Base-by-base conservation (phyloP, 352 stramenopile genomes). In the Globisporangium canariense region DNA sequence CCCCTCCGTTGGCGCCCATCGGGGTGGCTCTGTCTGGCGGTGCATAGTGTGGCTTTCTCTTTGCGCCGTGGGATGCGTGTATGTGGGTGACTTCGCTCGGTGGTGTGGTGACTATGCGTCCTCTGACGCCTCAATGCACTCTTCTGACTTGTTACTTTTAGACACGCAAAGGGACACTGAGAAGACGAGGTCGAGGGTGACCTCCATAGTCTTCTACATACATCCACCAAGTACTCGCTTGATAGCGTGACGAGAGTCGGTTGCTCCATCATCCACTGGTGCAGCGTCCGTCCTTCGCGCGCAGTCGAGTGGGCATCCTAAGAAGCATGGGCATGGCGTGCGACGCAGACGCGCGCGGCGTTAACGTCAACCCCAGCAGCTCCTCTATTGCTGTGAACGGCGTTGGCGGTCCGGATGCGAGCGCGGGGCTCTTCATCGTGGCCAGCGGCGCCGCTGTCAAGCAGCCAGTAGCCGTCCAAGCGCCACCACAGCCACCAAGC, bases 301-400 rank as follows among this genome's bases (percentile, higher is more conserved):
- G 58, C 20, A 45, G 45, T 64, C 58, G 58, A 64, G 32, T 45
- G 45, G 55, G 46, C 36, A 28, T 4, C 43, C 14, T 38, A 7
- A 11, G 2, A 62, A 74, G 20, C 54, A 92, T 90, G 81, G 81
- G 81, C 20, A 88, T 92, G 83, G 81, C 76, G 57, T 86, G 73
- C 56, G 79, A 90, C 53, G 67, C 75, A 51, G 77, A 90, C 34
- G 62, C 62, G 69, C 77, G 74, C 58, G 63, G 75, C 25, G 25
- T 28, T 28, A 28, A 28, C 50, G 43, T 51, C 30, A 72, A 38
- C n/a, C 49, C 63, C 45, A 50, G 62, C 66, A 55, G 58, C 30
- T 47, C 64, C 8, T 40, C 34, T 10, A 40, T 7, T 20, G 41
- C 41, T 47, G 41, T 20, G 16, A 47, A 47, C 20, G 41, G 14